Evolutionary conservation across 2,329 filamentous ascomycete genomes (phyloP).

Genomic region (Ophiocordyceps sinensis): DNA sequence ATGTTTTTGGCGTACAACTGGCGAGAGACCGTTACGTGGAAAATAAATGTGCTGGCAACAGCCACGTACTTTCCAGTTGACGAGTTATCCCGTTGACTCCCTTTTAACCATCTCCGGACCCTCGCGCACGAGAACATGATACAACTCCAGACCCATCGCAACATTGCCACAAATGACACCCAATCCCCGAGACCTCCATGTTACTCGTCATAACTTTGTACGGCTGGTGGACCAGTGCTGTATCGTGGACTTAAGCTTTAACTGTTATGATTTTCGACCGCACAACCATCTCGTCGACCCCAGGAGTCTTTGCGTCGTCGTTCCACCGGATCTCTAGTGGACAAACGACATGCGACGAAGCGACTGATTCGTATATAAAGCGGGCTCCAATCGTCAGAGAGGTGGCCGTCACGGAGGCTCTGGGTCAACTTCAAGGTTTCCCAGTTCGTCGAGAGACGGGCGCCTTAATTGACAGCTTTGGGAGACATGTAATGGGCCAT

Average conservation of each 20-base stretch:
- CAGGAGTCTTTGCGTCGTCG: conserved; percentile 18
- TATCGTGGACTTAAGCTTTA: conserved; percentile 12
- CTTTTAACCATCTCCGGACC: not conserved
- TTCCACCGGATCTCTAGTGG: conserved; percentile 24
- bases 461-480: too few species aligned
- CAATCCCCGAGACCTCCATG: conserved; percentile 10
- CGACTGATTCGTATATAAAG: too few species aligned
- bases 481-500: too few species aligned
- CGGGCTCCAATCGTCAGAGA: too few species aligned
- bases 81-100: not conserved
- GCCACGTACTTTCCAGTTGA: conserved; percentile 3
- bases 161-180: conserved; percentile 13
- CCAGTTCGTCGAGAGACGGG: too few species aligned
- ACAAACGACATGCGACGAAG: conserved; percentile 18
- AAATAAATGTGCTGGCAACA: not conserved
- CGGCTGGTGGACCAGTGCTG: not conserved
- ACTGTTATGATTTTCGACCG: conserved; percentile 23
- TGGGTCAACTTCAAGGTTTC: too few species aligned
- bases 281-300: conserved; percentile 23
- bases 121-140: not conserved
- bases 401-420: too few species aligned
- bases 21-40: not conserved
- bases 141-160: conserved; percentile 14
- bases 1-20: not conserved
- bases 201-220: not conserved